A percentile compares a stretch with the other conserved stretches of the same genome.
phyloP scores from a whole-genome alignment of 768 basidiomycete species.

The Phylloporus sp. region DNA sequence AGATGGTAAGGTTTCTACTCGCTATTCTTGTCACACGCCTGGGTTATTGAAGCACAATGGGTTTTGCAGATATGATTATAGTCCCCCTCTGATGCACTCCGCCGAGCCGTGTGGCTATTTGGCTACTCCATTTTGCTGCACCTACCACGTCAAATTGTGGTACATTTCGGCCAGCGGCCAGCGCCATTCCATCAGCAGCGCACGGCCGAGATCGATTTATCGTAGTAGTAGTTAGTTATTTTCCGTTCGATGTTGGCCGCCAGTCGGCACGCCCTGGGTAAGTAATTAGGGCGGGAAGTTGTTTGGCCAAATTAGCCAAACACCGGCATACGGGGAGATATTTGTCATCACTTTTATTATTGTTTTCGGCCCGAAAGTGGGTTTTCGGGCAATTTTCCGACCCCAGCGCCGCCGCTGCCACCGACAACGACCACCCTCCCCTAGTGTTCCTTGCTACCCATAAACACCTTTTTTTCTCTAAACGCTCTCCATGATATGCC shows the following conservation, averaged over 20 bases:
- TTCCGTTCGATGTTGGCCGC: slow-evolving; percentile 12
- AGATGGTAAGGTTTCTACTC: slow-evolving; percentile 6
- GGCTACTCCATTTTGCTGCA: neutral
- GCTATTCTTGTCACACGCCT: neutral
- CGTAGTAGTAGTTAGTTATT: slow-evolving; percentile 7
- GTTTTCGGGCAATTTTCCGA: slow-evolving; percentile 62
- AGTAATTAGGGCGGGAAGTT: slow-evolving; percentile 22
- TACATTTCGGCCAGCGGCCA: neutral
- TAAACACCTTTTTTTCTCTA: slow-evolving; percentile 36
- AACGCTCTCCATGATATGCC: slow-evolving; percentile 77
- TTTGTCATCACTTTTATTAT: slow-evolving; percentile 34
- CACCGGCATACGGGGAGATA: slow-evolving; percentile 29
- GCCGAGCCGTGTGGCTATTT: slow-evolving; percentile 5
- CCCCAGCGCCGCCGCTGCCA: slow-evolving; percentile 53
- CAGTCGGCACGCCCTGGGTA: slow-evolving; percentile 19
- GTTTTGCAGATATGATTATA: neutral
- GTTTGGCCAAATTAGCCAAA: slow-evolving; percentile 32
- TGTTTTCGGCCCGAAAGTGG: slow-evolving; percentile 52
- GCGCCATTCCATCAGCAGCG: neutral
- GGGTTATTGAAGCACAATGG: slow-evolving; percentile 3
- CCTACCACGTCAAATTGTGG: neutral
- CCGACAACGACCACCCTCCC: slow-evolving; percentile 41
- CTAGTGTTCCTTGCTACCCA: slow-evolving; percentile 27
- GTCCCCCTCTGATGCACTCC: neutral
- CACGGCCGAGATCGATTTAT: neutral